These are phyloP conservation scores for Tagetes patula DNA, from an alignment of 129 eudicot species.

Conservation along the genomic window DNA sequence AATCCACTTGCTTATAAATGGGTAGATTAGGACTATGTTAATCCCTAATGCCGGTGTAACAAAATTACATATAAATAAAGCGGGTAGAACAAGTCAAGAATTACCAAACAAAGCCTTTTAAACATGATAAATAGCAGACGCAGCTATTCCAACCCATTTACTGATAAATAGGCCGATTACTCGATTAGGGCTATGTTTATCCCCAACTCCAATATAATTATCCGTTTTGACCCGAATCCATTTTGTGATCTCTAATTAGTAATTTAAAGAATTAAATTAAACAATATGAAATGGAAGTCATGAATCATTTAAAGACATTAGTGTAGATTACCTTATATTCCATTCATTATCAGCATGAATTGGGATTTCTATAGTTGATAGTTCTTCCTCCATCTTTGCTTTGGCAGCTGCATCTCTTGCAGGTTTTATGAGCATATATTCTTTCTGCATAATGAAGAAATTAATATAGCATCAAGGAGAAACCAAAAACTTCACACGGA, in stretches of 20 bases:
- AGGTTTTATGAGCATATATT: conserved; percentile 70
- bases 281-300: neutral
- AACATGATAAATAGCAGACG: neutral
- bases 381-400: conserved; percentile 85
- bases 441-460: conserved; percentile 53
- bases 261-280: neutral
- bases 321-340: conserved; percentile 72
- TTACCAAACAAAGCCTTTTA: neutral
- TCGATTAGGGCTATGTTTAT: neutral
- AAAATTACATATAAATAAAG: neutral
- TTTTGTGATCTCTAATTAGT: neutral
- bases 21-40: neutral
- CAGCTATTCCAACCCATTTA: neutral
- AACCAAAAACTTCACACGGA: conserved; percentile 7
- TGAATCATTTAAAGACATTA: conserved; percentile 1
- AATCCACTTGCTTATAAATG: neutral
- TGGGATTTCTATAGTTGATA: conserved; percentile 54
- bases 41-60: neutral
- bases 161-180: neutral
- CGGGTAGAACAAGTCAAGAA: neutral
- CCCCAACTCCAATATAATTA: neutral
- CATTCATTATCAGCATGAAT: conserved; percentile 89
- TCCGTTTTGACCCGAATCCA: neutral
- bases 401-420: conserved; percentile 90
- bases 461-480: conserved; percentile 4